Conservation (phyloP, 2,329 filamentous ascomycete species). For the Aureobasidium namibiae region DNA sequence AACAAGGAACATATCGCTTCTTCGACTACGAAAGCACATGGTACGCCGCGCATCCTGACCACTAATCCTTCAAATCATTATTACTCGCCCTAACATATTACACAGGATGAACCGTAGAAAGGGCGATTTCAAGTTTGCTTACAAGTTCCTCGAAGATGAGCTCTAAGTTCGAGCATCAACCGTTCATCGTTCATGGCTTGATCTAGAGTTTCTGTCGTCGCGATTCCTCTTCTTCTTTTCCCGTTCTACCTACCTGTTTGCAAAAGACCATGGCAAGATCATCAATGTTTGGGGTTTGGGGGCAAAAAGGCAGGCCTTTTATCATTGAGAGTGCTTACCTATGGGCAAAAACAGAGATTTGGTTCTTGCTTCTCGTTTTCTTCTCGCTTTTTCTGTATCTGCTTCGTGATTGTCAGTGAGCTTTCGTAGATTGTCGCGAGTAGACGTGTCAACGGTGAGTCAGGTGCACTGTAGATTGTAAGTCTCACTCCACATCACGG, state of each 20-base stretch:
- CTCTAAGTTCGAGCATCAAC: conserved; percentile 37
- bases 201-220: conserved; percentile 3
- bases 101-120: conserved; percentile 95
- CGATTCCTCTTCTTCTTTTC: background rate
- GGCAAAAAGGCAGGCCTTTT: background rate
- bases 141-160: conserved; percentile 96
- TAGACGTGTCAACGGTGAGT: background rate
- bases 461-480: background rate
- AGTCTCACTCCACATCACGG: no score
- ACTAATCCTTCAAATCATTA: background rate
- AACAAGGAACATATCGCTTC: conserved; percentile 97
- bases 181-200: background rate
- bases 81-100: background rate
- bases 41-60: conserved; percentile 54
- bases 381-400: no score
- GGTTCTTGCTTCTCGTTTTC: conserved; percentile 3
- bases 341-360: conserved; percentile 7
- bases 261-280: background rate
- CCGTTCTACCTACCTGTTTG: background rate
- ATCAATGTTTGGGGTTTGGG: conserved; percentile 1
- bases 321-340: background rate
- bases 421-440: background rate
- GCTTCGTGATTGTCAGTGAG: background rate
- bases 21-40: conserved; percentile 99
- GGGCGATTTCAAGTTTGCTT: conserved; percentile 96